A percentile compares a stretch with the other conserved stretches of the same genome.
Conservation (phyloP, 305 asterid species). For the Fraxinus greggii region DNA sequence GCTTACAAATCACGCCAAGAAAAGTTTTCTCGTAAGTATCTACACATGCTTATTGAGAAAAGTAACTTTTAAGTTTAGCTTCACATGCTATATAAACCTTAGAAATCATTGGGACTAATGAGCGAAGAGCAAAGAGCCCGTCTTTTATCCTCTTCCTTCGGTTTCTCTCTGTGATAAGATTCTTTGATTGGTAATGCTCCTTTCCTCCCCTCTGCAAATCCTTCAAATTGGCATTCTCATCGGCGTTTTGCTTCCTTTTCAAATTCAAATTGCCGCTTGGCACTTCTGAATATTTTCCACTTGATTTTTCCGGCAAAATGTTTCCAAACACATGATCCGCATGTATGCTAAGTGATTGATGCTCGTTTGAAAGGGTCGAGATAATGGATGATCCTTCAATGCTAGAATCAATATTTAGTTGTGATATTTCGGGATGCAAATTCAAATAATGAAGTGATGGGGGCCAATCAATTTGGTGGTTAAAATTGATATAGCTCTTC, state of each 20-base stretch:
- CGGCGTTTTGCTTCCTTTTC: constrained; percentile 23
- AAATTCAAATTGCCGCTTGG: constrained; percentile 16
- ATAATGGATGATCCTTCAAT: constrained; percentile 61
- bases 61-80: not conserved
- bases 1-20: not conserved
- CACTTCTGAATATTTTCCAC: constrained; percentile 17
- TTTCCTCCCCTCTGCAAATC: constrained; percentile 31
- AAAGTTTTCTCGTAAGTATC: not conserved
- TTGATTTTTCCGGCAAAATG: constrained; percentile 29
- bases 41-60: not conserved
- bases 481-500: not conserved
- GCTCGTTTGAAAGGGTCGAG: constrained; percentile 52
- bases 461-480: constrained; percentile 24
- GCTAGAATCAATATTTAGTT: constrained; percentile 40
- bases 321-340: constrained; percentile 16
- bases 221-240: constrained; percentile 18
- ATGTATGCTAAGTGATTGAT: constrained; percentile 16
- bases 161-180: constrained; percentile 77
- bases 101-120: constrained; percentile 78
- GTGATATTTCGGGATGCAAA: constrained; percentile 30
- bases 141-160: constrained; percentile 76
- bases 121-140: constrained; percentile 64
- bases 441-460: constrained; percentile 25
- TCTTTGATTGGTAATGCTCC: constrained; percentile 65
- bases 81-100: constrained; percentile 45